phyloP scores from a whole-genome alignment of 2,329 filamentous ascomycete species.

The Exophiala xenobiotica region DNA sequence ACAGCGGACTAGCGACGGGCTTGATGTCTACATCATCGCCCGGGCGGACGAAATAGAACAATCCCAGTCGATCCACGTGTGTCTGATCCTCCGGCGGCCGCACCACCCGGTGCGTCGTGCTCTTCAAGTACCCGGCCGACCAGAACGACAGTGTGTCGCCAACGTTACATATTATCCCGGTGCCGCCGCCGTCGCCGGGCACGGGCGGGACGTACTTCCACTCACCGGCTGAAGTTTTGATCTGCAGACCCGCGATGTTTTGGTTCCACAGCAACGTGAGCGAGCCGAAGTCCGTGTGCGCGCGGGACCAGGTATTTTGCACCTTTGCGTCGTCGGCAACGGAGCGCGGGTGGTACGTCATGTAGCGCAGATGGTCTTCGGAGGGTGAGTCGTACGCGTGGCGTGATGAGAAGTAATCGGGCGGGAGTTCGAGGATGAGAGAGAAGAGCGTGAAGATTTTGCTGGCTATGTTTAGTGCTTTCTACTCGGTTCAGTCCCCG shows the following conservation, averaged over 20 bases:
- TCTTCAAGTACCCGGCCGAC: constrained; percentile 52
- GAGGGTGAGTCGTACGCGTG: constrained; percentile 58
- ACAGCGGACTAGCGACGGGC: constrained; percentile 33
- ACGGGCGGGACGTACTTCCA: constrained; percentile 52
- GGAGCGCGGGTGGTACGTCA: constrained; percentile 54
- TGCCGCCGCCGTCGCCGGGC: constrained; percentile 30
- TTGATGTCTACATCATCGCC: constrained; percentile 34
- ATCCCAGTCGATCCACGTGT: constrained; percentile 43
- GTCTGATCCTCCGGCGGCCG: constrained; percentile 50
- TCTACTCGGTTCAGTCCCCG: too few species aligned
- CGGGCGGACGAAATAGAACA: constrained; percentile 49
- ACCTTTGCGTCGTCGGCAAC: constrained; percentile 47
- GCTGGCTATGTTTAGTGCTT: constrained; percentile 6
- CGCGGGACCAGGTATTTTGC: constrained; percentile 45
- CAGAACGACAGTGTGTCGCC: constrained; percentile 49
- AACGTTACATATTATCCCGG: constrained; percentile 51
- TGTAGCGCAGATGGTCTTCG: constrained; percentile 61
- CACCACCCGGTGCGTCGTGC: constrained; percentile 50
- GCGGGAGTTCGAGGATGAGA: constrained; percentile 58
- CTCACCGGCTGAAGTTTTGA: constrained; percentile 44
- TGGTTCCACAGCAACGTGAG: constrained; percentile 58
- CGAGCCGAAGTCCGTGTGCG: constrained; percentile 58
- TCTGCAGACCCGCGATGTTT: constrained; percentile 56
- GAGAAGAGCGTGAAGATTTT: constrained; percentile 56
- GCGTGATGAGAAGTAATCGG: constrained; percentile 54